These are phyloP conservation scores for Dioszegia aurantiaca DNA, from an alignment of 768 basidiomycete genomes.

Conservation along the genomic window DNA sequence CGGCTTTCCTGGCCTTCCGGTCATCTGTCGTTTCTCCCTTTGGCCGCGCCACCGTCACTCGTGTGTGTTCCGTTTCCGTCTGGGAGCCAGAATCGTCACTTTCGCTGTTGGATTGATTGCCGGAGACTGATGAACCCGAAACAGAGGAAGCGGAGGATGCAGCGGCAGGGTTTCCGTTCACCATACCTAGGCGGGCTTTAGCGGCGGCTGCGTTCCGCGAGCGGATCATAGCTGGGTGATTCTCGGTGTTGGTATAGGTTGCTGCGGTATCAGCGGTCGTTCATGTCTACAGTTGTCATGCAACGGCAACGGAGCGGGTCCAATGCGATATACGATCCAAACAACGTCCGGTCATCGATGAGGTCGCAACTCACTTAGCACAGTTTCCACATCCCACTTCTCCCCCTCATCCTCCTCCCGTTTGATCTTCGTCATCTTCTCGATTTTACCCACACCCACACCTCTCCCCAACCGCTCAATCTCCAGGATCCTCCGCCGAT, in stretches of 20 bases:
- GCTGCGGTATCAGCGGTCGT: constrained; percentile 59
- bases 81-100: constrained; percentile 45
- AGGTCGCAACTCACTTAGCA: constrained; percentile 69
- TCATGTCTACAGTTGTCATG: too few species aligned
- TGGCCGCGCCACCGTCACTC: constrained; percentile 64
- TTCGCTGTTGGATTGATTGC: constrained; percentile 26
- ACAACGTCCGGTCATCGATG: too few species aligned
- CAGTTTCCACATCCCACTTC: constrained; percentile 92
- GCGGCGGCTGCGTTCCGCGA: constrained; percentile 56
- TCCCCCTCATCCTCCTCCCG: constrained; percentile 60
- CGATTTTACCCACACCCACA: constrained; percentile 54
- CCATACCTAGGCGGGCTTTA: constrained; percentile 51
- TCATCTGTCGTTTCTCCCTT: constrained; percentile 66
- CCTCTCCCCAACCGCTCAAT: constrained; percentile 57
- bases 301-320: too few species aligned
- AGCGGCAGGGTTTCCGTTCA: constrained; percentile 70
- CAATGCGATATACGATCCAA: too few species aligned
- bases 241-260: constrained; percentile 95
- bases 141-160: constrained; percentile 44
- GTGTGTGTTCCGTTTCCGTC: constrained; percentile 32
- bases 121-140: neutral
- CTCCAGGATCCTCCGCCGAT: constrained; percentile 49
- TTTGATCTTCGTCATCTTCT: constrained; percentile 56
- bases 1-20: constrained; percentile 55
- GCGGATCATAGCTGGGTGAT: constrained; percentile 85